Evolutionary conservation across 371 early-diverging fungal genomes (phyloP).

Genomic region (Mortierella sp.): DNA sequence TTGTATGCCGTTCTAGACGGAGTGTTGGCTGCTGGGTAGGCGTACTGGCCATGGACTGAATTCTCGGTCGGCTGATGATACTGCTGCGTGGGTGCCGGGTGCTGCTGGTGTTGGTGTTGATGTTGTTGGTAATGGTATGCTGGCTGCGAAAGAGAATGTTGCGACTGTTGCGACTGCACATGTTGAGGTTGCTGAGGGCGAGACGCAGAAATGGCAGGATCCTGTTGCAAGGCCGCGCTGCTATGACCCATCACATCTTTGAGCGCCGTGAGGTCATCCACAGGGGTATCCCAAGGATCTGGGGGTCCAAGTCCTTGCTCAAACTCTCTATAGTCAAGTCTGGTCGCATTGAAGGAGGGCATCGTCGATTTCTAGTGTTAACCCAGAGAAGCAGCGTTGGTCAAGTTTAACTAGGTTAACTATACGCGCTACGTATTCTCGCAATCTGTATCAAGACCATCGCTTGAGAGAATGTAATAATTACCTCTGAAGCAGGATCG

Average conservation of each 20-base stretch:
- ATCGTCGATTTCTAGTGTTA: conserved; percentile 36
- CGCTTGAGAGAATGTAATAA: not conserved
- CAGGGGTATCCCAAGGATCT: conserved; percentile 82
- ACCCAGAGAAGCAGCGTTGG: not conserved
- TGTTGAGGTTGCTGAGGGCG: conserved; percentile 24
- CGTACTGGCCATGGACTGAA: conserved; percentile 16
- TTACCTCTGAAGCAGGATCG: conserved; percentile 44
- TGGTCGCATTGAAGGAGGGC: conserved; percentile 32
- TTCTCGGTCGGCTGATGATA: conserved; percentile 20
- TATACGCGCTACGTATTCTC: not conserved
- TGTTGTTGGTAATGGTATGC: conserved; percentile 14
- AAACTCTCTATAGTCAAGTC: conserved; percentile 75
- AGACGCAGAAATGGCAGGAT: conserved; percentile 15
- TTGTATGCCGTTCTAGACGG: conserved; percentile 19
- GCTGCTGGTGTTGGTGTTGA: conserved; percentile 36
- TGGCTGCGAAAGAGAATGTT: conserved; percentile 19
- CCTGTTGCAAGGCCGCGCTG: conserved; percentile 18
- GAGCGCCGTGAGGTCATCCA: conserved; percentile 65
- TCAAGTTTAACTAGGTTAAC: not conserved
- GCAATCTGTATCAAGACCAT: not conserved
- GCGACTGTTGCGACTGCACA: not conserved
- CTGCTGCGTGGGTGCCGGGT: conserved; percentile 2
- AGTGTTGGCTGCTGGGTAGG: conserved; percentile 3
- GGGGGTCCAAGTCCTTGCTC: conserved; percentile 82
- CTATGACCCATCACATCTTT: conserved; percentile 46